Conservation (phyloP, 768 basidiomycete species). For the Termitomyces bulborhizus region DNA sequence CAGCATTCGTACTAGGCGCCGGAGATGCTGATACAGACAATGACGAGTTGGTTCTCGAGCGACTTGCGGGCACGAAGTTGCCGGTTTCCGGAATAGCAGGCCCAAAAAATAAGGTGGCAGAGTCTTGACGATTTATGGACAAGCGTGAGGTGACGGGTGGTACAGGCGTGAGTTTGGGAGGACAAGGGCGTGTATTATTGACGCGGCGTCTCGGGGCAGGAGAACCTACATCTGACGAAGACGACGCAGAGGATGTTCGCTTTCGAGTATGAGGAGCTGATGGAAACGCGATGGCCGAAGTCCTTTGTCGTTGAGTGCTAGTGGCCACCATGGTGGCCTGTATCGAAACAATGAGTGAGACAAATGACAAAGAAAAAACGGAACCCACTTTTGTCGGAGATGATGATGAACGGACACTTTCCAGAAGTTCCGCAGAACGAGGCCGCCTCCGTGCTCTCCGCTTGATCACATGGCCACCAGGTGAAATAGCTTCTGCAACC, state of each 20-base stretch:
- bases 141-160: slow-evolving; percentile 20
- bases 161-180: slow-evolving; percentile 8
- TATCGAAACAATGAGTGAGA: neutral
- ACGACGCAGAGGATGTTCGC: slow-evolving; percentile 28
- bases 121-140: slow-evolving; percentile 46
- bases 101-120: slow-evolving; percentile 68
- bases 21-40: slow-evolving; percentile 18
- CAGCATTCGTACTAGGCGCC: slow-evolving; percentile 14
- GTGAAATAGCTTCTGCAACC: slow-evolving; percentile 65
- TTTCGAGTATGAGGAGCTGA: slow-evolving; percentile 34
- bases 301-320: slow-evolving; percentile 5
- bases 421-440: slow-evolving; percentile 58
- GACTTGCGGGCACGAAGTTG: slow-evolving; percentile 16
- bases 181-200: slow-evolving; percentile 28
- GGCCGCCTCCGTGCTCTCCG: slow-evolving; percentile 70
- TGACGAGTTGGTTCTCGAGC: slow-evolving; percentile 26
- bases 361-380: neutral
- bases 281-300: slow-evolving; percentile 29
- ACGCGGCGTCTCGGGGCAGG: slow-evolving; percentile 51
- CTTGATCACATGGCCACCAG: slow-evolving; percentile 72
- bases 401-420: slow-evolving; percentile 38
- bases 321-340: slow-evolving; percentile 2
- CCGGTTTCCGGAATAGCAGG: slow-evolving; percentile 36
- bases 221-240: slow-evolving; percentile 46
- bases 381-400: slow-evolving; percentile 37